Base-by-base conservation (phyloP, 805 yeast species). In the Candida quercuum region DNA sequence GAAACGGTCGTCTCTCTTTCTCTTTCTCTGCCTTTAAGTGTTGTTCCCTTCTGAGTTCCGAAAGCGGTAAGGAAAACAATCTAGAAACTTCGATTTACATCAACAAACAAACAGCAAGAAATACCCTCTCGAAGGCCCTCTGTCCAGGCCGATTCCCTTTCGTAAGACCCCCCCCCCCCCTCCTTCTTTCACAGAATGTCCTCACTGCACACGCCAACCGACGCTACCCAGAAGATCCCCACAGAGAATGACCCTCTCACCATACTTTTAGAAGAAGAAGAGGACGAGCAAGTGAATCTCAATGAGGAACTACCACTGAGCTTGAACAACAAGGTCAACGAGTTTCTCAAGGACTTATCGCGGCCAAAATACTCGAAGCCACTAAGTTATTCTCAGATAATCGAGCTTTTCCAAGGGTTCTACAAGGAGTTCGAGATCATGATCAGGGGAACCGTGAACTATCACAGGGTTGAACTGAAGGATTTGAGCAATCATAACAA, bases 281-380 rank as follows among this genome's bases (percentile, higher is more conserved):
- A n/a, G n/a, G n/a, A n/a, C n/a, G n/a, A n/a, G n/a, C n/a, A n/a
- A 13, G 6, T 14, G 18, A 26, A n/a, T 11, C 6, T 26, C 32
- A 16, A 10, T 6, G 28, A 23, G 3, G 37, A 34, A n/a, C 34
- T 52, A 1, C 51, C 53, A 6, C 16, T 11, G 5, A 36, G 36
- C 29, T 33, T 51, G 11, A 37, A 41, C 12, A n/a, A 22, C 3
- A 38, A 33, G 4, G 42, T 46, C 6, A 14, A 31, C 9, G 25
- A 34, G n/a, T 54, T 54, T 30, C 16, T 45, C 11, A 36, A 30
- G 10, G 59, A 54, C 19, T 31, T 52, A 8, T 42, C 32, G 15
- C 31, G 36, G 15, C 59, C 59, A 4, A 52, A 47, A 26, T 46
- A 51, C 28, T 24, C 35, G 17, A 43, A 29, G 23, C 59, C 59